Conservation (phyloP, 164 flowering plant species). For the Stephania yunnanensis region DNA sequence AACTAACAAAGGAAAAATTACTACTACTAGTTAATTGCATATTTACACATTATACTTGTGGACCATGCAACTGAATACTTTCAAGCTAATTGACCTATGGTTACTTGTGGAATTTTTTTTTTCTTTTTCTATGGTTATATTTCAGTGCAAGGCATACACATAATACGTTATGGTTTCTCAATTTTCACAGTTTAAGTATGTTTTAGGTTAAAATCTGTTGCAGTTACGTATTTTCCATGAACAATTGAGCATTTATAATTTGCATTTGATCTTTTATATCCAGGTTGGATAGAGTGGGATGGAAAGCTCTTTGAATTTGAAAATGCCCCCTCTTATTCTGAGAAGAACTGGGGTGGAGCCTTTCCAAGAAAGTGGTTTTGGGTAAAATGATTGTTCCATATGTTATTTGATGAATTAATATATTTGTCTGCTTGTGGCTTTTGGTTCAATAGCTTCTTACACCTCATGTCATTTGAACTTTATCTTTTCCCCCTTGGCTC, state of each 20-base stretch:
- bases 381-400: conserved; percentile 38
- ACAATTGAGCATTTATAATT: conserved; percentile 8
- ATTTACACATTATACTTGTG: no score
- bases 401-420: not conserved
- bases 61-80: no score
- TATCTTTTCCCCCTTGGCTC: not conserved
- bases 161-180: not conserved
- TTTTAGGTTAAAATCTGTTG: not conserved
- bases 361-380: conserved; percentile 98
- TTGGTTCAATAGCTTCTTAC: not conserved
- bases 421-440: not conserved
- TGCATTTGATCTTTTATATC: conserved; percentile 11
- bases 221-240: not conserved
- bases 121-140: no score
- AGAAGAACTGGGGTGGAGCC: conserved; percentile 97
- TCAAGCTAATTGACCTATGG: no score
- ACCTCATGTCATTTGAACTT: not conserved
- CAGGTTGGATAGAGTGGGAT: conserved; percentile 99
- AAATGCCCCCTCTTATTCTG: conserved; percentile 96
- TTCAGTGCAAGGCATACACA: not conserved
- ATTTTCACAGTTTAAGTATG: not conserved
- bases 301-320: conserved; percentile 78
- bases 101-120: no score
- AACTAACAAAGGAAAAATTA: no score
- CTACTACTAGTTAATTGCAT: no score